Evolutionary conservation across 257 asterid species (phyloP).

Genomic region (Thymus quinquecostatus): DNA sequence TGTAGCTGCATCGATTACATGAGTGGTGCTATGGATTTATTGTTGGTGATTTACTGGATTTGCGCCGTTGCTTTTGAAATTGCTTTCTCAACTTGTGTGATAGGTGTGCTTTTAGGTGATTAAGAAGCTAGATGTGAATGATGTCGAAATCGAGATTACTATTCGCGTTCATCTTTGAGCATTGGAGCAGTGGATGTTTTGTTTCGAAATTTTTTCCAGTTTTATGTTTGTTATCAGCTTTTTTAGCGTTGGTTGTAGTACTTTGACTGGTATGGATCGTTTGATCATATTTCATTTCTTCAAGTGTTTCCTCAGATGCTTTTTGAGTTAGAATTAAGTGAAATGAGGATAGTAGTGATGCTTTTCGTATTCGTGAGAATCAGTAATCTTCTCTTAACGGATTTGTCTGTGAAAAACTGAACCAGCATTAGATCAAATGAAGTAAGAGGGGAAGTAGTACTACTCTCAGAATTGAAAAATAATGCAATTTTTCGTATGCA

Average conservation of each 20-base stretch:
- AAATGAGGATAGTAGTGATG: neutral
- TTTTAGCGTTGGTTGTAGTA: neutral
- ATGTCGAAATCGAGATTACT: neutral
- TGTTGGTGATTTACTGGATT: neutral
- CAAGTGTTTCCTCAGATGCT: neutral
- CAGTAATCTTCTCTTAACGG: neutral
- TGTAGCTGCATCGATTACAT: neutral
- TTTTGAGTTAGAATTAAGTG: neutral
- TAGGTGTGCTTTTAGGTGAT: neutral
- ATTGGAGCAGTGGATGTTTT: neutral
- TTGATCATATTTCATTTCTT: neutral
- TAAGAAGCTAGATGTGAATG: neutral
- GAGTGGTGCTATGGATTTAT: neutral
- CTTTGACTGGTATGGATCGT: neutral
- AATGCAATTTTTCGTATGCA: slow-evolving; percentile 3
- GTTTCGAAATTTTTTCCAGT: slow-evolving; percentile 1
- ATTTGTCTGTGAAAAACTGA: neutral
- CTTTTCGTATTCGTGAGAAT: neutral
- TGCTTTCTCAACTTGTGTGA: neutral
- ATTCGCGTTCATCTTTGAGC: neutral
- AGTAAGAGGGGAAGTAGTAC: neutral
- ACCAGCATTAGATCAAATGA: neutral
- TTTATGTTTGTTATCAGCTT: neutral
- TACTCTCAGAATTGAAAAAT: neutral
- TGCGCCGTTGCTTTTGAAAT: neutral